A percentile compares a stretch with the other conserved stretches of the same genome.
phyloP scores from a whole-genome alignment of 805 yeast species.

The Zygosaccharomyces gambellarensis region DNA sequence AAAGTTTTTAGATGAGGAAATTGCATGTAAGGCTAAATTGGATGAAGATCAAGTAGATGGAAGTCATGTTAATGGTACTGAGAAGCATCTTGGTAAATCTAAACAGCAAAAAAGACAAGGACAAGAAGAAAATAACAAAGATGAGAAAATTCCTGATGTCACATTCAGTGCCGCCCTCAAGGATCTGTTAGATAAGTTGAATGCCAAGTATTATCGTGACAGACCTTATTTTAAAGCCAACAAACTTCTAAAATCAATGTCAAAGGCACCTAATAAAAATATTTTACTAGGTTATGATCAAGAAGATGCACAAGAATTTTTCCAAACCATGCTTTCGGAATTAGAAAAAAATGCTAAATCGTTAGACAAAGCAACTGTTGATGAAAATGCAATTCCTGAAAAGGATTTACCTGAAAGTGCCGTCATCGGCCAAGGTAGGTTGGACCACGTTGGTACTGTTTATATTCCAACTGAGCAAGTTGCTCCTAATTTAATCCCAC shows the following conservation, averaged over 20 bases:
- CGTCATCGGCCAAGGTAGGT: conserved; percentile 38
- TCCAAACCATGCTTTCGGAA: conserved; percentile 68
- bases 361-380: conserved; percentile 15
- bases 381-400: conserved; percentile 25
- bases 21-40: conserved; percentile 14
- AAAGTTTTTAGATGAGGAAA: conserved; percentile 48
- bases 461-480: conserved; percentile 69
- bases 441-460: conserved; percentile 60
- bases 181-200: conserved; percentile 50
- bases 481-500: conserved; percentile 54
- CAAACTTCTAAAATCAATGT: conserved; percentile 58
- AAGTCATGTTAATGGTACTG: conserved; percentile 3
- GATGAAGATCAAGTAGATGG: conserved; percentile 6
- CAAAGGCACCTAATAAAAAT: conserved; percentile 72
- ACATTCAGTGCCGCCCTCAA: conserved; percentile 52
- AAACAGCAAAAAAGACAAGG: conserved; percentile 17
- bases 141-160: conserved; percentile 25
- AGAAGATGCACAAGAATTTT: conserved; percentile 95
- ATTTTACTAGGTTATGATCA: conserved; percentile 82
- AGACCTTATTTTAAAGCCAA: conserved; percentile 59
- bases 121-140: conserved; percentile 11
- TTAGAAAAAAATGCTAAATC: conserved; percentile 45
- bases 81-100: conserved; percentile 2
- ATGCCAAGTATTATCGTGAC: conserved; percentile 47
- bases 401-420: conserved; percentile 36